Conservation (phyloP, 495 filamentous ascomycete species). For the Corynascus novoguineensis region DNA sequence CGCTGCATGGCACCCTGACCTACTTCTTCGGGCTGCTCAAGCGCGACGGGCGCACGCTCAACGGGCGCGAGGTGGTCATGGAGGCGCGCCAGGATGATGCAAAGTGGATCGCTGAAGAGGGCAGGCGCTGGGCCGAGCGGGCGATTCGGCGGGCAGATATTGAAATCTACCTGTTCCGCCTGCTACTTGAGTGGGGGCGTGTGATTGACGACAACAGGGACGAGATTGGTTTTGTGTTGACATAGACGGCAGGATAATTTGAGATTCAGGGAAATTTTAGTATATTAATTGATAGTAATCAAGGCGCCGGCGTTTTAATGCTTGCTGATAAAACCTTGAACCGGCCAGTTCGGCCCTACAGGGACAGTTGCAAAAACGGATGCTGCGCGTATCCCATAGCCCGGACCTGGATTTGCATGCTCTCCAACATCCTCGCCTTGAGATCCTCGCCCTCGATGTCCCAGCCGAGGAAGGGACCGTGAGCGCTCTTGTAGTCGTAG, state of each 20-base stretch:
- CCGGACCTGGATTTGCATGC: conserved; percentile 64
- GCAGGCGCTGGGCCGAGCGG: conserved; percentile 57
- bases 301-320: neutral
- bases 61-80: conserved; percentile 43
- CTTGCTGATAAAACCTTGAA: neutral
- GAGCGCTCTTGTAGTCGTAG: conserved; percentile 57
- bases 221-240: conserved; percentile 45
- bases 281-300: neutral
- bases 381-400: conserved; percentile 52
- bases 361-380: conserved; percentile 27
- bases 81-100: conserved; percentile 35
- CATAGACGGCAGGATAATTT: neutral
- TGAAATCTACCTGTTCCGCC: conserved; percentile 74
- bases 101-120: conserved; percentile 60
- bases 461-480: conserved; percentile 58
- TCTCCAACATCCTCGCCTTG: conserved; percentile 62
- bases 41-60: conserved; percentile 32
- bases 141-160: conserved; percentile 73
- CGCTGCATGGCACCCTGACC: conserved; percentile 57
- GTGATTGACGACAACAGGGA: conserved; percentile 59
- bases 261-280: neutral
- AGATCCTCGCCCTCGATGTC: conserved; percentile 53
- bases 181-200: conserved; percentile 71
- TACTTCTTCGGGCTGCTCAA: conserved; percentile 50
- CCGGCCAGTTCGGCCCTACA: neutral